Conservation (phyloP, 306 rosid genomes). For the Arachis hypogaea region DNA sequence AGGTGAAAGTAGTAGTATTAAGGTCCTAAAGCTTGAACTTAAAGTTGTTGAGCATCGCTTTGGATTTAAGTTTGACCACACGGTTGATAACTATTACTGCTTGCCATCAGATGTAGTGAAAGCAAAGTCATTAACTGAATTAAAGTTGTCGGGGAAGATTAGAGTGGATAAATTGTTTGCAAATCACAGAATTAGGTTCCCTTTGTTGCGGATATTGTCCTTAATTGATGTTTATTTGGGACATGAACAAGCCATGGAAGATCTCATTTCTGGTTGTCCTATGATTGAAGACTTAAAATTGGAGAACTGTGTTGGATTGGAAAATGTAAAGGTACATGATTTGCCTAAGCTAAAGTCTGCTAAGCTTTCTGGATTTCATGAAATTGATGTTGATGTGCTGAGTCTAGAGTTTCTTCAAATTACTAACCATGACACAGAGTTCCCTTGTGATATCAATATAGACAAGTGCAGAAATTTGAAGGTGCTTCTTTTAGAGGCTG, state of each 20-base stretch:
- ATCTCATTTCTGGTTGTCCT: constrained; percentile 14
- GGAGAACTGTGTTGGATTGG: background rate
- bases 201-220: background rate
- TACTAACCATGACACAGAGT: background rate
- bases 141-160: background rate
- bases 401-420: background rate
- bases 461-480: background rate
- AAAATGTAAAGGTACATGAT: background rate
- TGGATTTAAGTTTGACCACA: background rate
- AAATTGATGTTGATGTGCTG: background rate
- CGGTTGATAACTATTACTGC: background rate
- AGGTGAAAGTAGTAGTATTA: background rate
- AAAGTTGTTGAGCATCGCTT: background rate
- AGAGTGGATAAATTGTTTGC: background rate
- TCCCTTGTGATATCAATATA: background rate
- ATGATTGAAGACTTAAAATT: background rate
- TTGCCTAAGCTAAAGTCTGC: background rate
- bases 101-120: constrained; percentile 7
- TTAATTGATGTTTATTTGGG: constrained; percentile 1
- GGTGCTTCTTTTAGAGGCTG: background rate
- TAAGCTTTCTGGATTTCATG: background rate
- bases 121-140: constrained; percentile 13
- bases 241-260: background rate
- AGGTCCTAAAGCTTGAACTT: background rate
- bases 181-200: background rate